Evolutionary conservation across 2,329 filamentous ascomycete genomes (phyloP).

Genomic region (Periconia sp.): DNA sequence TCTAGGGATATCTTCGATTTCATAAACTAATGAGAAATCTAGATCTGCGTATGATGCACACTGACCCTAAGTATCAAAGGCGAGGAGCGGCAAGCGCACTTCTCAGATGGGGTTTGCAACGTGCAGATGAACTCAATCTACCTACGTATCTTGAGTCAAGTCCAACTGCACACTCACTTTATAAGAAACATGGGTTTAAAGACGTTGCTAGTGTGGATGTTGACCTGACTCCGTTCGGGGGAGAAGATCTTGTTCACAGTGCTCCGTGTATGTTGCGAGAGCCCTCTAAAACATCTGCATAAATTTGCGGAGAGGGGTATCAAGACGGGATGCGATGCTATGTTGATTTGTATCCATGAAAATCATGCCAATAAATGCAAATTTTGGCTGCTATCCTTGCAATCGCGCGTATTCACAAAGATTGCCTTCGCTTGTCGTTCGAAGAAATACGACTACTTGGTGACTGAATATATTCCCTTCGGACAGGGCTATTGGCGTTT

Average conservation of each 20-base stretch:
- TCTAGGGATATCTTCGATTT: background rate
- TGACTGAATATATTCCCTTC: too few species aligned
- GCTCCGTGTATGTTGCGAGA: conserved; percentile 31
- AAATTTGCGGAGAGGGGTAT: background rate
- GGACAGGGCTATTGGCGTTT: too few species aligned
- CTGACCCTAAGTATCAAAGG: conserved; percentile 26
- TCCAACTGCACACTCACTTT: conserved; percentile 18
- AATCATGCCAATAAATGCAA: too few species aligned
- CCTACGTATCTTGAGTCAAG: conserved; percentile 30
- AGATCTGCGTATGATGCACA: conserved; percentile 33
- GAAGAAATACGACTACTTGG: too few species aligned
- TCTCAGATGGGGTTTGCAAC: conserved; percentile 23
- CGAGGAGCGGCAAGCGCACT: conserved; percentile 26
- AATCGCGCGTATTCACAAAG: too few species aligned
- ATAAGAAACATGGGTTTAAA: conserved; percentile 27
- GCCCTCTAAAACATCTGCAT: conserved; percentile 2
- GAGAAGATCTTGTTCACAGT: conserved; percentile 10
- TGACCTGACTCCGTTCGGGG: conserved; percentile 20
- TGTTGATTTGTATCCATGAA: too few species aligned
- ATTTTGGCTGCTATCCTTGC: too few species aligned
- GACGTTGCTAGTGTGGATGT: conserved; percentile 21
- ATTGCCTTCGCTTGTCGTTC: too few species aligned
- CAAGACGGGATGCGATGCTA: too few species aligned
- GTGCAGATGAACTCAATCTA: conserved; percentile 25
- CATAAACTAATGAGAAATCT: background rate